A percentile compares a stretch with the other conserved stretches of the same genome.
phyloP scores from a whole-genome alignment of 192 early-diverging fungal genomes.

The Rhizophagus prolifer region DNA sequence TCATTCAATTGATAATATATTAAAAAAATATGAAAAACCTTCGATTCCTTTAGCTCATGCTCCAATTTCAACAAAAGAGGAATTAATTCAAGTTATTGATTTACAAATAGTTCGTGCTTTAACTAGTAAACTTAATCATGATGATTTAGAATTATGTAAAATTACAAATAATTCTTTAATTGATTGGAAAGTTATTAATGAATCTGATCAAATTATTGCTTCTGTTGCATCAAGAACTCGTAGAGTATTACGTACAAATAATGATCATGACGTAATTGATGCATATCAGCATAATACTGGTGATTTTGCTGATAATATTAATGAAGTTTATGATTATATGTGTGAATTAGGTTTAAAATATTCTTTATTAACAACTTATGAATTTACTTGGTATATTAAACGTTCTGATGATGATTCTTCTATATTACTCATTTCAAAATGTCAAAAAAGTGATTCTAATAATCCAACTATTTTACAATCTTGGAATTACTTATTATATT shows the following conservation, averaged over 20 bases:
- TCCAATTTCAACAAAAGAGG: background rate
- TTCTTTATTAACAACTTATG: constrained; percentile 31
- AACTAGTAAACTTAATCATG: background rate
- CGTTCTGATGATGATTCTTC: background rate
- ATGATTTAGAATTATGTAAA: background rate
- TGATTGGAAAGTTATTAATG: background rate
- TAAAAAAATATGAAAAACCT: background rate
- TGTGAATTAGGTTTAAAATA: constrained; percentile 26
- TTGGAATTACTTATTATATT: constrained; percentile 31
- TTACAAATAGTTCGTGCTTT: background rate
- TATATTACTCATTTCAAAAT: constrained; percentile 15
- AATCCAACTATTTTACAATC: constrained; percentile 33
- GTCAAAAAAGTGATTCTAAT: background rate
- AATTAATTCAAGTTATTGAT: background rate
- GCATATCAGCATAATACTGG: background rate
- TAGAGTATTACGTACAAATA: background rate
- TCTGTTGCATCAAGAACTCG: background rate
- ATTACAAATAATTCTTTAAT: background rate
- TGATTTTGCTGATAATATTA: constrained; percentile 12
- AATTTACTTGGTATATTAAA: constrained; percentile 37
- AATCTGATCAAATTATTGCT: background rate
- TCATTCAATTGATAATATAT: background rate
- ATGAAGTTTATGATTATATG: constrained; percentile 36
- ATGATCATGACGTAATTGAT: background rate
- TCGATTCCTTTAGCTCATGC: background rate